Evolutionary conservation across 352 stramenopile species (phyloP).

Genomic region (Blastocystis sp.): DNA sequence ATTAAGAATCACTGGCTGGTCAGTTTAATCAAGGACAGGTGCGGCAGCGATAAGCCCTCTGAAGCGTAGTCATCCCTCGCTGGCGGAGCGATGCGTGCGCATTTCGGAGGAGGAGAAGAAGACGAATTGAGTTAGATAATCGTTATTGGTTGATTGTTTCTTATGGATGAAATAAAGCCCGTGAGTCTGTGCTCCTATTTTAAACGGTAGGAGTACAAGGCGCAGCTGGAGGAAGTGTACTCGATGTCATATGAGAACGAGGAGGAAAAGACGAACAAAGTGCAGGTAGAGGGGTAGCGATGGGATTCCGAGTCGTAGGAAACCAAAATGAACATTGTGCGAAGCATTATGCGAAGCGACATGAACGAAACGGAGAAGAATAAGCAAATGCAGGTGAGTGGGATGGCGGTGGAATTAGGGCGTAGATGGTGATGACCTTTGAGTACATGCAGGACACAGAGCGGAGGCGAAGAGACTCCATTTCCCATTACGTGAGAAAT

Average conservation of each 20-base stretch:
- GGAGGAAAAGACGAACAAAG: slow-evolving; percentile 10
- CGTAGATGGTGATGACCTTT: slow-evolving; percentile 21
- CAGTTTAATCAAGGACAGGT: slow-evolving; percentile 70
- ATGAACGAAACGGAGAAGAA: slow-evolving; percentile 43
- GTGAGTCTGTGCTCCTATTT: background rate
- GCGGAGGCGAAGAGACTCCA: background rate
- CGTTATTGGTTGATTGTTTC: slow-evolving; percentile 28
- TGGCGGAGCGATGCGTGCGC: slow-evolving; percentile 78
- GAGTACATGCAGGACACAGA: background rate
- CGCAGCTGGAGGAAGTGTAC: background rate
- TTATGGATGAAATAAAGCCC: slow-evolving; percentile 1
- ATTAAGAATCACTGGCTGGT: slow-evolving; percentile 81
- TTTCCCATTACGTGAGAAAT: slow-evolving; percentile 2
- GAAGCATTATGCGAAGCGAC: background rate
- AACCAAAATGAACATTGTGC: background rate
- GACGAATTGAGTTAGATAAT: background rate
- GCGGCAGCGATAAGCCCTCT: slow-evolving; percentile 74
- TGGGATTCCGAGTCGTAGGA: background rate
- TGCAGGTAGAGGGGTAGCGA: background rate
- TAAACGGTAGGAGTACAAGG: background rate
- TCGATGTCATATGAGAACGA: slow-evolving; percentile 8
- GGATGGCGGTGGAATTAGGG: background rate
- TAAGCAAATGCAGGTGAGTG: slow-evolving; percentile 35
- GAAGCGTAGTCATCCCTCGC: slow-evolving; percentile 80
- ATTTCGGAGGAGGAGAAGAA: slow-evolving; percentile 73